These are phyloP conservation scores for Alternaria gaisen DNA, from an alignment of 2,329 filamentous ascomycete species.

Conservation along the genomic window DNA sequence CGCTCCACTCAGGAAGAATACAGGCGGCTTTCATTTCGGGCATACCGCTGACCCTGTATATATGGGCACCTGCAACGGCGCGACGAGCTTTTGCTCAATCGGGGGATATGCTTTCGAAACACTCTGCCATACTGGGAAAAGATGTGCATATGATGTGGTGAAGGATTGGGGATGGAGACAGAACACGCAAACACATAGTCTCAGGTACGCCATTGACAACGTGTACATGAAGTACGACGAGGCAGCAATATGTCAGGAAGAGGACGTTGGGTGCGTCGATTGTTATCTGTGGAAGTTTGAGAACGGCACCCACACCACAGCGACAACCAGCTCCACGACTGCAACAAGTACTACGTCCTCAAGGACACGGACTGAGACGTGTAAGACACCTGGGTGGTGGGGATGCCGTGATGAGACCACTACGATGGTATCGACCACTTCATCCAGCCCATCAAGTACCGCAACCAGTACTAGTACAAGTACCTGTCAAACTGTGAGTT, in stretches of 20 bases:
- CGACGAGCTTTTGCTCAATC: constrained; percentile 48
- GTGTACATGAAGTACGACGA: constrained; percentile 47
- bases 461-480: constrained; percentile 44
- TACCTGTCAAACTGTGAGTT: constrained; percentile 45
- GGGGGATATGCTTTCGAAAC: constrained; percentile 50
- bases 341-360: constrained; percentile 35
- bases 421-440: constrained; percentile 33
- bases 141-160: constrained; percentile 49
- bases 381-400: constrained; percentile 51
- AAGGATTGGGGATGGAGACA: constrained; percentile 50
- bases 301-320: constrained; percentile 44
- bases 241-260: constrained; percentile 44
- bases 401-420: constrained; percentile 47
- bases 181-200: constrained; percentile 43
- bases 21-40: constrained; percentile 48
- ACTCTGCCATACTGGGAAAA: constrained; percentile 47
- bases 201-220: constrained; percentile 48
- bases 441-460: constrained; percentile 30
- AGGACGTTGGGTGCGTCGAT: constrained; percentile 47
- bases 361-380: constrained; percentile 46
- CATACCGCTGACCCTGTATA: constrained; percentile 49
- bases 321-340: constrained; percentile 35
- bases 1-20: constrained; percentile 44
- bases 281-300: constrained; percentile 50
- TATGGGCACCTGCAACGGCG: constrained; percentile 49